phyloP scores from a whole-genome alignment of 805 yeast species.

The Wickerhamiella occidentalis region DNA sequence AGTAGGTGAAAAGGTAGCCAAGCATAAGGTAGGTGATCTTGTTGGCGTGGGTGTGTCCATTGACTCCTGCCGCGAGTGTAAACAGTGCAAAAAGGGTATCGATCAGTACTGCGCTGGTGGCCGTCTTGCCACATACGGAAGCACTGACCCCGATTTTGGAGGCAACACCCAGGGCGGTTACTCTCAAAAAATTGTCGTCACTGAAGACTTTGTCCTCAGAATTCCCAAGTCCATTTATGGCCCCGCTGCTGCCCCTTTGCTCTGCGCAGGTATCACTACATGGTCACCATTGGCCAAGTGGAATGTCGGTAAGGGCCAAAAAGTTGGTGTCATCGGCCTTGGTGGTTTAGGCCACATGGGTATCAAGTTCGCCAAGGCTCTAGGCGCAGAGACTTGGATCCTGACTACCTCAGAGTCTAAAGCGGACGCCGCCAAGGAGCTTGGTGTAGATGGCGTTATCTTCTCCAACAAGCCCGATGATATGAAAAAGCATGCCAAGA shows the following conservation, averaged over 20 bases:
- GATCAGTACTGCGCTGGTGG: conserved; percentile 44
- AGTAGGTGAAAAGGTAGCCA: conserved; percentile 44
- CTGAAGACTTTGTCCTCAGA: conserved; percentile 51
- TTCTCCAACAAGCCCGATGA: conserved; percentile 38
- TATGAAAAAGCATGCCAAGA: conserved; percentile 25
- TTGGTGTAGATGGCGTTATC: conserved; percentile 47
- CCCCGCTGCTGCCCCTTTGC: conserved; percentile 53
- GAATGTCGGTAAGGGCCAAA: conserved; percentile 38
- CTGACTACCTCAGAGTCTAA: conserved; percentile 42
- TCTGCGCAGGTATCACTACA: conserved; percentile 69
- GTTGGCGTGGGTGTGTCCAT: conserved; percentile 74
- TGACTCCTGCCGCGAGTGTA: conserved; percentile 48
- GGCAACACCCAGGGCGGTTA: conserved; percentile 49
- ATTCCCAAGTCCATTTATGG: conserved; percentile 46
- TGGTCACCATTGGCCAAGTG: conserved; percentile 49
- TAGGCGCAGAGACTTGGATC: conserved; percentile 52
- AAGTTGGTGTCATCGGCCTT: conserved; percentile 49
- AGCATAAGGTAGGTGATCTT: conserved; percentile 51
- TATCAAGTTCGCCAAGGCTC: conserved; percentile 44
- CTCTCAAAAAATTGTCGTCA: conserved; percentile 28
- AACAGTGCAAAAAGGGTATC: conserved; percentile 43
- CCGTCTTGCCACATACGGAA: conserved; percentile 41
- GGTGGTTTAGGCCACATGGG: conserved; percentile 61
- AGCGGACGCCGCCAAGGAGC: conserved; percentile 39
- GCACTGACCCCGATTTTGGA: conserved; percentile 38